A percentile compares a stretch with the other conserved stretches of the same genome.
phyloP scores from a whole-genome alignment of 495 filamentous ascomycete genomes.

The Aspergillus cavernicola region DNA sequence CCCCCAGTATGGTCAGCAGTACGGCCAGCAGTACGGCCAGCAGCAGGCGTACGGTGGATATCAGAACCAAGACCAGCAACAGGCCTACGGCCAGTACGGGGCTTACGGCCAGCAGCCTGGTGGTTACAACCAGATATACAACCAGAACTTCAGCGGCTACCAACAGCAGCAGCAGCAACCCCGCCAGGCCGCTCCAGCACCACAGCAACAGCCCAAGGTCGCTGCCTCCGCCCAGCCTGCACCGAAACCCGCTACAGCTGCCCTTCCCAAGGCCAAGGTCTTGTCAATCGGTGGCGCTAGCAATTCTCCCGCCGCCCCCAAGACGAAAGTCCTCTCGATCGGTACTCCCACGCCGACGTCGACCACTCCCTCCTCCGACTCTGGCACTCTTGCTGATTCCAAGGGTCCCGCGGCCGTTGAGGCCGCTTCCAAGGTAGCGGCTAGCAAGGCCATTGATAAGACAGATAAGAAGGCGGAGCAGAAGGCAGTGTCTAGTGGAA shows the following conservation, averaged over 20 bases:
- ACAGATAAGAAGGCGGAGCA: slow-evolving; percentile 54
- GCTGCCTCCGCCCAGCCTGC: slow-evolving; percentile 26
- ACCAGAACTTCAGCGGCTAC: slow-evolving; percentile 35
- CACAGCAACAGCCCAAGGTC: slow-evolving; percentile 28
- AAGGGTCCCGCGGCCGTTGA: slow-evolving; percentile 46
- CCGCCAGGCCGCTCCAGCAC: slow-evolving; percentile 52
- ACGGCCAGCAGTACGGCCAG: slow-evolving; percentile 26
- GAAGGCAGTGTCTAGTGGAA: slow-evolving; percentile 56
- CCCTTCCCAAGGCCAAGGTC: slow-evolving; percentile 65
- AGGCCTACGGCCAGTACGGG: slow-evolving; percentile 38
- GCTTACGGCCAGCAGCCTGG: slow-evolving; percentile 42
- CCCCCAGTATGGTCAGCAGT: slow-evolving; percentile 41
- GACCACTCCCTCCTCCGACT: slow-evolving; percentile 33
- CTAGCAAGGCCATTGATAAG: slow-evolving; percentile 78
- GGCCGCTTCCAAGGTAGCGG: slow-evolving; percentile 66
- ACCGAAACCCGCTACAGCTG: slow-evolving; percentile 39
- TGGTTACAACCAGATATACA: slow-evolving; percentile 34
- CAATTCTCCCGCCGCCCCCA: slow-evolving; percentile 48
- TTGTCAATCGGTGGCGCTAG: slow-evolving; percentile 57
- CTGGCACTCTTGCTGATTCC: slow-evolving; percentile 53
- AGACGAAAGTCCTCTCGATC: slow-evolving; percentile 66
- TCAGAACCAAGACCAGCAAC: slow-evolving; percentile 44
- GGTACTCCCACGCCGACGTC: slow-evolving; percentile 43
- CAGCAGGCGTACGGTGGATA: slow-evolving; percentile 36
- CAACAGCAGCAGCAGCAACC: slow-evolving; percentile 47